Conservation (phyloP, 2,329 filamentous ascomycete species). For the Hymenotorrendiella dingleyae region DNA sequence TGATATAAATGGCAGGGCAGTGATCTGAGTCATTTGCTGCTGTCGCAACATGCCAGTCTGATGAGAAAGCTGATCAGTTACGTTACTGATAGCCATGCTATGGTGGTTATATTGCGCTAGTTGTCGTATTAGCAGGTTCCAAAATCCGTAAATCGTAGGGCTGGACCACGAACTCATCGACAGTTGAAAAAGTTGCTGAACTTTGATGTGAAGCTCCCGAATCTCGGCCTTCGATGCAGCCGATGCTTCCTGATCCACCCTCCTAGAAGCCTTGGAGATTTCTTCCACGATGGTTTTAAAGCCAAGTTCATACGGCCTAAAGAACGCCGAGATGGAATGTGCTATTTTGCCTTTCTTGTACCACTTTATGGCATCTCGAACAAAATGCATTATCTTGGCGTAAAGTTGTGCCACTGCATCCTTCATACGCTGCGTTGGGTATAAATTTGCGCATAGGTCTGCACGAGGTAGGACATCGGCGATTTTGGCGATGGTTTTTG, state of each 20-base stretch:
- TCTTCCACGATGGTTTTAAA: constrained; percentile 7
- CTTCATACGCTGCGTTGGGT: constrained; percentile 10
- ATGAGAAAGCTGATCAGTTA: no score
- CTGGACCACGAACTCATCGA: no score
- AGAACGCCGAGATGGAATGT: constrained; percentile 6
- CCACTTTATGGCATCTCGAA: constrained; percentile 10
- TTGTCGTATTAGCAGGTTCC: no score
- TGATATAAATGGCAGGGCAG: no score
- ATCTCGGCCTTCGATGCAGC: neutral
- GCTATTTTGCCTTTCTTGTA: constrained; percentile 9
- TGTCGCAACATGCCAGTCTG: no score
- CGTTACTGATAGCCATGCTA: no score
- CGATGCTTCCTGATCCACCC: neutral
- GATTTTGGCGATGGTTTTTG: constrained; percentile 11
- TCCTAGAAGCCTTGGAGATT: neutral
- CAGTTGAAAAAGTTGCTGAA: no score
- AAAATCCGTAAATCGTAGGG: no score
- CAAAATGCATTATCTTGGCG: constrained; percentile 11
- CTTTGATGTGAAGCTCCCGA: neutral
- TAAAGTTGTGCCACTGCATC: constrained; percentile 9
- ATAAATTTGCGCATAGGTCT: constrained; percentile 5
- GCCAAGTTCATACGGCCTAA: constrained; percentile 3
- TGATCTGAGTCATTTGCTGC: no score
- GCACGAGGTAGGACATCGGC: constrained; percentile 8
- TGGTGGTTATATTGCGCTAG: no score